These are phyloP conservation scores for Mycosphaerella sp. DNA, from an alignment of 2,329 filamentous ascomycete genomes.

Conservation along the genomic window DNA sequence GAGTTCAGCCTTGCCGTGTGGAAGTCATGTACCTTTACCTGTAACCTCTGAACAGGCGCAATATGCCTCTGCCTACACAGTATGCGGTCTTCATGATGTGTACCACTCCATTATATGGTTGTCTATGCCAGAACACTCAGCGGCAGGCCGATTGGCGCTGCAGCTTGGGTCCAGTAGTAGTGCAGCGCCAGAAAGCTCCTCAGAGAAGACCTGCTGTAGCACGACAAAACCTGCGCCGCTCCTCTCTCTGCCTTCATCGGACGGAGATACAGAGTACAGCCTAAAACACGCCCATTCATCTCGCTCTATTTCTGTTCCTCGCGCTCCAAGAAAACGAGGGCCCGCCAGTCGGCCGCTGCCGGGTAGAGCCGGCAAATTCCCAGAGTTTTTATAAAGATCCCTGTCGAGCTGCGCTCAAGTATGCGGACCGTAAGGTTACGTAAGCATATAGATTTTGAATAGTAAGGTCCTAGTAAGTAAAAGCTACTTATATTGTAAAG, in stretches of 20 bases:
- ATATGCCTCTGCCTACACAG: no score
- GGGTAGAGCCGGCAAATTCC: neutral
- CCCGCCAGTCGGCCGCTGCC: constrained; percentile 4
- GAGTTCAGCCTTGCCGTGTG: neutral
- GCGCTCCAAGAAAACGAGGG: neutral
- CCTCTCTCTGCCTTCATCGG: neutral
- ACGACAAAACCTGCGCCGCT: neutral
- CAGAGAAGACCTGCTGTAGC: neutral
- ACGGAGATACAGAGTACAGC: neutral
- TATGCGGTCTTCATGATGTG: no score
- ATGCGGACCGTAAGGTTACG: no score
- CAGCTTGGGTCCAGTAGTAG: no score
- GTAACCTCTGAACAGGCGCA: no score
- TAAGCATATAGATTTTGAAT: no score
- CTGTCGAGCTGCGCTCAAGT: no score
- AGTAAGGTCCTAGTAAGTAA: no score
- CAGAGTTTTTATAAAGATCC: no score
- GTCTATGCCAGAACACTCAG: neutral
- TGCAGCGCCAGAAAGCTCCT: neutral
- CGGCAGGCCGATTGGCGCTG: neutral
- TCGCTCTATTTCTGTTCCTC: neutral
- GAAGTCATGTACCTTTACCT: neutral
- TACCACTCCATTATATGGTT: no score
- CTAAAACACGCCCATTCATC: neutral
- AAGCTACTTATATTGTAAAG: no score